A percentile compares a stretch with the other conserved stretches of the same genome.
Conservation (phyloP, 768 basidiomycete species). For the Mycena polygramma region DNA sequence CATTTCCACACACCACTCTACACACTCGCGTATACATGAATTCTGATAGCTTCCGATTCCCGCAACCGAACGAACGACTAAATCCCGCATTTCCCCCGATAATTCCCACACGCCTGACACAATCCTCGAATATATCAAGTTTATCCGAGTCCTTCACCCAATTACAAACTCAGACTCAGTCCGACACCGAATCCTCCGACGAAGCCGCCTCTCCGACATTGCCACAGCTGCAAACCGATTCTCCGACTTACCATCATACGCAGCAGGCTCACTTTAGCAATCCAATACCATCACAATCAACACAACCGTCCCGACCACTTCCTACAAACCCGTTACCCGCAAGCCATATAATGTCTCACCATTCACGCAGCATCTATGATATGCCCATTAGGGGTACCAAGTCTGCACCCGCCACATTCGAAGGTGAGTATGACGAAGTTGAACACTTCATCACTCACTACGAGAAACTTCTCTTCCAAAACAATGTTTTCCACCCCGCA, state of each 20-base stretch:
- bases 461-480: slow-evolving; percentile 3
- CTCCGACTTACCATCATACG: background rate
- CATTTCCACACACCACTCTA: background rate
- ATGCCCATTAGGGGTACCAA: slow-evolving; percentile 3
- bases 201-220: background rate
- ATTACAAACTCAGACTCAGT: background rate
- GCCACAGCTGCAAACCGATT: background rate
- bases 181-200: background rate
- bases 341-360: too few species aligned
- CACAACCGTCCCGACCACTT: background rate
- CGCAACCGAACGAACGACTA: background rate
- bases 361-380: slow-evolving; percentile 1
- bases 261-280: too few species aligned
- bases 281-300: background rate
- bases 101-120: too few species aligned
- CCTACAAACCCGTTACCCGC: too few species aligned
- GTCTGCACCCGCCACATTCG: slow-evolving; percentile 5
- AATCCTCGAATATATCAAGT: background rate
- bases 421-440: slow-evolving; percentile 3
- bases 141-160: background rate
- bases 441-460: slow-evolving; percentile 8
- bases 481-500: background rate
- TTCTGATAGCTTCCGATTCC: too few species aligned
- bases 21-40: background rate
- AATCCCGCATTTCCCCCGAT: background rate